Evolutionary conservation across 2,329 filamentous ascomycete genomes (phyloP).

Genomic region (Cercospora brassicicola): DNA sequence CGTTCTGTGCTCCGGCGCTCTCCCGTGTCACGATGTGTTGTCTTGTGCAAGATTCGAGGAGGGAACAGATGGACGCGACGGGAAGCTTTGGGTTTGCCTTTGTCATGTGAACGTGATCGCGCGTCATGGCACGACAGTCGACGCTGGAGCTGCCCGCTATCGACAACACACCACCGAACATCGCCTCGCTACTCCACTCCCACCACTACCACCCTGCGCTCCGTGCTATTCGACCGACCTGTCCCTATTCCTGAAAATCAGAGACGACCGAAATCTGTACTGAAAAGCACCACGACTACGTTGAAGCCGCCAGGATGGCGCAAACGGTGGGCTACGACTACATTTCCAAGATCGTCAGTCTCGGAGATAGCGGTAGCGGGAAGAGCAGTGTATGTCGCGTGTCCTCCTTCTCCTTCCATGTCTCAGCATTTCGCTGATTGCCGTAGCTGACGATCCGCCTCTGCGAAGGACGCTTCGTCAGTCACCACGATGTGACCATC

Average conservation of each 20-base stretch:
- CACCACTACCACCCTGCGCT: not conserved
- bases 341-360: slow-evolving; percentile 97
- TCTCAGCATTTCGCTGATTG: slow-evolving; percentile 33
- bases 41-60: not conserved
- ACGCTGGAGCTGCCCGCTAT: not conserved
- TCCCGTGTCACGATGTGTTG: not conserved
- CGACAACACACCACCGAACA: not conserved
- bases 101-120: slow-evolving; percentile 4
- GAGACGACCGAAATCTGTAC: not conserved
- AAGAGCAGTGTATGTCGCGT: slow-evolving; percentile 69
- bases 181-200: not conserved
- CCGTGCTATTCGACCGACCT: not conserved
- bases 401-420: slow-evolving; percentile 1
- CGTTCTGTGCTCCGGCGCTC: not conserved
- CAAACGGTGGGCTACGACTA: slow-evolving; percentile 80
- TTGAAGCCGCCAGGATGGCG: slow-evolving; percentile 18
- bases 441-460: slow-evolving; percentile 81
- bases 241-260: not conserved
- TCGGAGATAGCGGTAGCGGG: slow-evolving; percentile 93
- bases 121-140: slow-evolving; percentile 1
- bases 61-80: not conserved
- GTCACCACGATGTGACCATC: slow-evolving; percentile 95
- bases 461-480: slow-evolving; percentile 90
- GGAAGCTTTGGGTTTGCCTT: not conserved
- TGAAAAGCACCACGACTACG: not conserved